These are phyloP conservation scores for Kluyveromyces dobzhanskii DNA, from an alignment of 805 yeast genomes.

Conservation along the genomic window DNA sequence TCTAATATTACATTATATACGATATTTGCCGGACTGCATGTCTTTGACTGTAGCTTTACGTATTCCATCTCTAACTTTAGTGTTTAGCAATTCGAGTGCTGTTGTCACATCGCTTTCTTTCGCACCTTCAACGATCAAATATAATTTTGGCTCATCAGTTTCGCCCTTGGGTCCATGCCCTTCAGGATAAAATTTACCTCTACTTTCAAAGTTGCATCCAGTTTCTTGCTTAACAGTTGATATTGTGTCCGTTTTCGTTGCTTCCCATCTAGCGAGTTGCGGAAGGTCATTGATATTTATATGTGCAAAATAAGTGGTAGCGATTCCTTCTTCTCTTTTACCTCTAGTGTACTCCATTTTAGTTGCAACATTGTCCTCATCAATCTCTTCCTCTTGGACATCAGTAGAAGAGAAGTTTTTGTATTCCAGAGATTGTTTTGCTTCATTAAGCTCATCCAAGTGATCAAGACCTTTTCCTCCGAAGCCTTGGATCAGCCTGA, in stretches of 20 bases:
- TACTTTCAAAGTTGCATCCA: slow-evolving; percentile 68
- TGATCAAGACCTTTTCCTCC: slow-evolving; percentile 89
- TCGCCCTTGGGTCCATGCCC: slow-evolving; percentile 46
- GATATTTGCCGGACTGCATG: slow-evolving; percentile 39
- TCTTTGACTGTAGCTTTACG: slow-evolving; percentile 41
- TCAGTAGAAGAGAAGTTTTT: slow-evolving; percentile 9
- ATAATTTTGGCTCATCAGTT: slow-evolving; percentile 63
- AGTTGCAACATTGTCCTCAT: slow-evolving; percentile 12
- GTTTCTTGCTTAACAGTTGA: slow-evolving; percentile 61
- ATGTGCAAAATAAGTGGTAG: slow-evolving; percentile 51
- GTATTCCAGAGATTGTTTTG: slow-evolving; percentile 16
- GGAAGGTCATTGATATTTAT: slow-evolving; percentile 81
- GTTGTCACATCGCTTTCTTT: slow-evolving; percentile 48
- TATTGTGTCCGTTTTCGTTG: slow-evolving; percentile 58
- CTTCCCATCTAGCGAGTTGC: slow-evolving; percentile 68
- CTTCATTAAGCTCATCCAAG: slow-evolving; percentile 43
- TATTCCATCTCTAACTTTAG: slow-evolving; percentile 47
- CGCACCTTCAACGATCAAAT: slow-evolving; percentile 68
- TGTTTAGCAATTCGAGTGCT: slow-evolving; percentile 52
- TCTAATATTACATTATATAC: background rate
- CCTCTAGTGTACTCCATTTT: slow-evolving; percentile 44
- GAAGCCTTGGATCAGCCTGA: slow-evolving; percentile 64
- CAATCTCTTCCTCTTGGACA: slow-evolving; percentile 8
- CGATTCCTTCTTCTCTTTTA: slow-evolving; percentile 45
- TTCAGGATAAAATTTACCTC: slow-evolving; percentile 67